Evolutionary conservation across 225 moss, liverwort and hornwort genomes (phyloP), one percentile per base, ranked within the genome.

Genomic region (Bryum argenteum): DNA sequence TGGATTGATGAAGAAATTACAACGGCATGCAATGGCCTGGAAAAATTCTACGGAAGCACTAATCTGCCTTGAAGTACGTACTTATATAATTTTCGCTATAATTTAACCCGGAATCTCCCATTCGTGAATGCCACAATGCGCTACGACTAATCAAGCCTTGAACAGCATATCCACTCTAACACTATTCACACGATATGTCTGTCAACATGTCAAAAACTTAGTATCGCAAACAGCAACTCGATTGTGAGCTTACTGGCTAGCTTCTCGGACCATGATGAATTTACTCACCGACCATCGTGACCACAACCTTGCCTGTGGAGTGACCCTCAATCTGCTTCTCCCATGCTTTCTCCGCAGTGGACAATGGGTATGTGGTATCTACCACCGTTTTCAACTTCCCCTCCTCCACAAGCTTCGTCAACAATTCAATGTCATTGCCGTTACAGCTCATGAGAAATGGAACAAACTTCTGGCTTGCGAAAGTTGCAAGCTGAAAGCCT

Each of bases 351-450:
- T 85, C 83, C 4, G 87, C 90, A 39, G 54, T 62, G 3, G 87
- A 88, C 17, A 95, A 41, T 0, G 90, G 80, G 33, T 13, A 71
- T 10, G 78, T 91, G 16, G 94, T 89, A 67, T 90, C 94, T 23
- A 95, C 76, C 2, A 89, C 60, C 2, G 89, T 82, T 38, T 77
- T 85, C 65, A 95, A 26, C 83, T 90, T 90, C 22, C 90, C 95
- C 61, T 87, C 85, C 0, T 50, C 78, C 1, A 83, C 10, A 11
- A 89, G 79, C 9, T 55, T 78, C 14, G 58, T 58, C 51, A 92
- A 15, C 28, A 88, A 63, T 5, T 44, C 54, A 45, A 92, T 73
- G 61, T 95, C 83, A 10, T 58, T 63, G 1, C 23, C 3, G 12
- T 70, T 89, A 2, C 13, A 2, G 6, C 8, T 63, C 84, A 81